phyloP scores from a whole-genome alignment of 108 stramenopile species.

The Fistulifera pelliculosa region DNA sequence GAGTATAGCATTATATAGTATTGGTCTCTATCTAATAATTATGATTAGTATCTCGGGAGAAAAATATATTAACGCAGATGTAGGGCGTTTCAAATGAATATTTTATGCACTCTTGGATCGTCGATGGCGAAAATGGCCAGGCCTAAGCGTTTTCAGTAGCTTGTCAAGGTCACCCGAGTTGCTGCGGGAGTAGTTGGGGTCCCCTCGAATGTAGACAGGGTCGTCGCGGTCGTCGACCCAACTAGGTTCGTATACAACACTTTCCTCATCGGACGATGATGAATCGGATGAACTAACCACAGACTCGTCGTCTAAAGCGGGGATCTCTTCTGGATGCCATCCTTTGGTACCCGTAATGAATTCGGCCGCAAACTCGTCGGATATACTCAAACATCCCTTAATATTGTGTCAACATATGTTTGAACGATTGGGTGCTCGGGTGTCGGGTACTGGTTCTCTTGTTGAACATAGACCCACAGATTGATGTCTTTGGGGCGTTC shows the following conservation, averaged over 20 bases:
- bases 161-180: conserved; percentile 16
- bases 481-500: not conserved
- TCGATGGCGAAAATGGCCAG: conserved; percentile 1
- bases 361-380: conserved; percentile 34
- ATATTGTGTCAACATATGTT: conserved; percentile 60
- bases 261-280: conserved; percentile 10
- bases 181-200: conserved; percentile 29
- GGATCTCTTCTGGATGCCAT: conserved; percentile 43
- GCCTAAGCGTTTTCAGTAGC: conserved; percentile 3
- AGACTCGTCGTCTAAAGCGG: not conserved
- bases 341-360: conserved; percentile 48
- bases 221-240: conserved; percentile 60
- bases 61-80: too few relatives aligned
- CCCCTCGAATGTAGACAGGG: conserved; percentile 52
- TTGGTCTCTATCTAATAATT: too few relatives aligned
- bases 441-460: conserved; percentile 16
- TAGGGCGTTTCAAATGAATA: too few relatives aligned
- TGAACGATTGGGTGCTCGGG: conserved; percentile 46
- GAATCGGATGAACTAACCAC: conserved; percentile 2
- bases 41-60: too few relatives aligned
- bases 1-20: too few relatives aligned
- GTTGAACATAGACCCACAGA: conserved; percentile 62
- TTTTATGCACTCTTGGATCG: not conserved
- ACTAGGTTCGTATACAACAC: not conserved
- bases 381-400: conserved; percentile 57